Evolutionary conservation across 1,284 basidiomycete species (phyloP).

Genomic region (Trichosporon faecale): DNA sequence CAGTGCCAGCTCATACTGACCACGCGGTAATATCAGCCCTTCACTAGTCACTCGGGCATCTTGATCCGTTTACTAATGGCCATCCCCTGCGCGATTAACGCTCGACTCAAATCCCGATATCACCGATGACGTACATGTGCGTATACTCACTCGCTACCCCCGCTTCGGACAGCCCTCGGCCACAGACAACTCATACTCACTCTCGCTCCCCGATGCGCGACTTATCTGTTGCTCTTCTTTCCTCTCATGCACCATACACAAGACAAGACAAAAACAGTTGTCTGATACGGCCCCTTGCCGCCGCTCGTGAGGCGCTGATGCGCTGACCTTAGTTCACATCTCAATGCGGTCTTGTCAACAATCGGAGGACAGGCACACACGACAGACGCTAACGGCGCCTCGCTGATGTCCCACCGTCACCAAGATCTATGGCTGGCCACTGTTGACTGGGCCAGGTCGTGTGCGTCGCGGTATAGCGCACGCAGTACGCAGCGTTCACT

Average conservation of each 20-base stretch:
- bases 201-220: neutral
- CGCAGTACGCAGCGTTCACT: neutral
- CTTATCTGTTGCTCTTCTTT: neutral
- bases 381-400: neutral
- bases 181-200: neutral
- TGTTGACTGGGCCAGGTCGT: neutral
- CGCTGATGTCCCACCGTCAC: neutral
- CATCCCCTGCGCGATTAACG: neutral
- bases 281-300: too few species aligned
- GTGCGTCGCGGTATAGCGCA: too few species aligned
- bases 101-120: neutral
- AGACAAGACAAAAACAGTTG: neutral
- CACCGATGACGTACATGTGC: constrained; percentile 10
- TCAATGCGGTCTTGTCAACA: neutral
- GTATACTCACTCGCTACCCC: neutral
- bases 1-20: neutral
- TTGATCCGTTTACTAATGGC: neutral
- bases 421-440: neutral
- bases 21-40: neutral
- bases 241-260: neutral
- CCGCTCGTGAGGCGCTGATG: neutral
- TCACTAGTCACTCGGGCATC: neutral
- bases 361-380: neutral
- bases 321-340: neutral
- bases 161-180: neutral